phyloP scores from a whole-genome alignment of 768 basidiomycete species.

The Mycena maculata region DNA sequence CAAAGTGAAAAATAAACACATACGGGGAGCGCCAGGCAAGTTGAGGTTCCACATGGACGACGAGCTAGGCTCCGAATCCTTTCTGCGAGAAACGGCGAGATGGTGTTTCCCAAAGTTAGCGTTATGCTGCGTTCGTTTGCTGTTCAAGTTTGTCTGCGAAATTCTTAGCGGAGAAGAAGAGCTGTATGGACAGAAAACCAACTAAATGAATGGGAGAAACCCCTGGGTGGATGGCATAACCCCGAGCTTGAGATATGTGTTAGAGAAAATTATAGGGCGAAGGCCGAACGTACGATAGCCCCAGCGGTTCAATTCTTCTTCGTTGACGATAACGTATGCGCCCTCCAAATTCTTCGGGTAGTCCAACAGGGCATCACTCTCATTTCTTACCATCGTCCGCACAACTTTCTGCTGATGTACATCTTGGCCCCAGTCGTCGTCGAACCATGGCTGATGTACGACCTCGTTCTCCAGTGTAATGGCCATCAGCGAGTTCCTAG shows the following conservation, averaged over 20 bases:
- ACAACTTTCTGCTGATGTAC: conserved; percentile 68
- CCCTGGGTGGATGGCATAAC: conserved; percentile 73
- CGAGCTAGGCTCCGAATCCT: too few species aligned
- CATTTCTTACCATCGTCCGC: conserved; percentile 61
- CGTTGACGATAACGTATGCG: conserved; percentile 66
- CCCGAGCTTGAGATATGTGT: conserved; percentile 46
- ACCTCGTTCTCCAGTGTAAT: conserved; percentile 63
- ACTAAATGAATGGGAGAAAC: conserved; percentile 65
- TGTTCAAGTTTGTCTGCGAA: conserved; percentile 62
- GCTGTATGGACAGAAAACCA: conserved; percentile 31
- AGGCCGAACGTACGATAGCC: conserved; percentile 48
- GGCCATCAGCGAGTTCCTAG: conserved; percentile 64
- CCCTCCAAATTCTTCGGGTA: conserved; percentile 69
- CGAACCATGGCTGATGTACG: conserved; percentile 59
- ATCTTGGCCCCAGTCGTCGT: too few species aligned
- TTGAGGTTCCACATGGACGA: conserved; percentile 74
- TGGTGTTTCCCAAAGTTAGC: conserved; percentile 77
- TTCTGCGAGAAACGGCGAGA: conserved; percentile 66
- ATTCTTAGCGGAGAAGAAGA: background rate
- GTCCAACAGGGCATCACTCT: conserved; percentile 62
- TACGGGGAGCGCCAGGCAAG: conserved; percentile 62
- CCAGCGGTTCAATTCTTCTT: conserved; percentile 65
- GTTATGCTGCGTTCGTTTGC: conserved; percentile 69
- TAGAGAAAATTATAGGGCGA: background rate
- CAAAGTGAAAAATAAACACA: background rate